phyloP scores from a whole-genome alignment of 768 basidiomycete species.

The Chalciporus chontae region DNA sequence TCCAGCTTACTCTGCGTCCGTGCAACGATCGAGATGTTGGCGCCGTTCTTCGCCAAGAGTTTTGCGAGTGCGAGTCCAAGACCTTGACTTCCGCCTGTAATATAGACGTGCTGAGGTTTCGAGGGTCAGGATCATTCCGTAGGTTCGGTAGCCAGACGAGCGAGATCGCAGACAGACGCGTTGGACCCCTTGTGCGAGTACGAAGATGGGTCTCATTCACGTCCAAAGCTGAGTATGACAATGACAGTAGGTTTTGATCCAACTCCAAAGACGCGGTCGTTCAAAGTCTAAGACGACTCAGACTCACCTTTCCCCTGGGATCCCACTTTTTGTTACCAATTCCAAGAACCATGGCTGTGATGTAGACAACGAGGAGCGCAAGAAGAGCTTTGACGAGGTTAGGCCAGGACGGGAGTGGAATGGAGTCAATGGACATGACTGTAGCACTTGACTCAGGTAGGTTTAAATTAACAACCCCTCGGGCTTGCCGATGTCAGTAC shows the following conservation, averaged over 20 bases:
- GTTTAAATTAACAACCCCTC: too few species aligned
- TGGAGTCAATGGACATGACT: neutral
- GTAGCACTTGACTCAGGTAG: too few species aligned
- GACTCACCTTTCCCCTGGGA: constrained; percentile 40
- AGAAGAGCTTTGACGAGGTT: constrained; percentile 6
- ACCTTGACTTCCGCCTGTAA: constrained; percentile 82
- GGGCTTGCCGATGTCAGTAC: too few species aligned
- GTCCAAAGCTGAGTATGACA: too few species aligned
- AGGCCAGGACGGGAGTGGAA: neutral
- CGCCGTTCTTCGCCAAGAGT: constrained; percentile 63
- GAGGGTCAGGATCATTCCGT: neutral
- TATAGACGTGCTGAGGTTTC: constrained; percentile 65
- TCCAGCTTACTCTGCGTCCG: constrained; percentile 63
- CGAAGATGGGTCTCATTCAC: too few species aligned
- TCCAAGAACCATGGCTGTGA: constrained; percentile 19
- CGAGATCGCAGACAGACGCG: too few species aligned
- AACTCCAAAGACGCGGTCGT: too few species aligned
- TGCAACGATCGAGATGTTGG: constrained; percentile 84
- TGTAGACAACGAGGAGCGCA: constrained; percentile 8
- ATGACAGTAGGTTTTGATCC: too few species aligned
- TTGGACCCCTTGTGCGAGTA: too few species aligned
- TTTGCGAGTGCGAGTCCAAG: constrained; percentile 74
- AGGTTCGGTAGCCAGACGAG: too few species aligned
- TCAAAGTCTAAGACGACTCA: too few species aligned
- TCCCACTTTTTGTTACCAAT: constrained; percentile 41